phyloP scores from a whole-genome alignment of 2,329 filamentous ascomycete genomes.

The Arthrinium puccinioides region DNA sequence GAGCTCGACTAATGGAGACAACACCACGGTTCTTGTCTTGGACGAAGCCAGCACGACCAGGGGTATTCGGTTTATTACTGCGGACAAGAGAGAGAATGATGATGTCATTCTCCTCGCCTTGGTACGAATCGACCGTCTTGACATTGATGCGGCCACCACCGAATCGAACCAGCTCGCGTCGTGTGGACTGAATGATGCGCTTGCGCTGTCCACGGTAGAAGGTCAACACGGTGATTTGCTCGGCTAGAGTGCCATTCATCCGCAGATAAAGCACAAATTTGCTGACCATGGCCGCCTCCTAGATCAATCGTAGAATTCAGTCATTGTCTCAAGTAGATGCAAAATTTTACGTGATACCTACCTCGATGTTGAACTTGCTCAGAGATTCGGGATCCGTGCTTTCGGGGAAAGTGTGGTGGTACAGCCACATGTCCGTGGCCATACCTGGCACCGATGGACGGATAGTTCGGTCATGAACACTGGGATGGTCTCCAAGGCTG shows the following conservation, averaged over 20 bases:
- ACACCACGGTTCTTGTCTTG: slow-evolving; percentile 51
- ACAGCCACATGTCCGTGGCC: slow-evolving; percentile 33
- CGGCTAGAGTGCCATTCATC: slow-evolving; percentile 52
- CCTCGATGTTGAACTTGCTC: slow-evolving; percentile 59
- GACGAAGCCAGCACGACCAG: slow-evolving; percentile 61
- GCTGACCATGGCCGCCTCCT: slow-evolving; percentile 75
- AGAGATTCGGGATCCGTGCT: slow-evolving; percentile 49
- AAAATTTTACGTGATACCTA: no score
- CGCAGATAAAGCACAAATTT: slow-evolving; percentile 66
- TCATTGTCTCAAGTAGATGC: no score
- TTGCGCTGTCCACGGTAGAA: slow-evolving; percentile 85
- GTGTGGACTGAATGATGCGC: slow-evolving; percentile 45
- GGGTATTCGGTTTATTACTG: slow-evolving; percentile 44
- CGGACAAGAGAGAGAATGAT: slow-evolving; percentile 75
- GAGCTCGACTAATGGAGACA: slow-evolving; percentile 61
- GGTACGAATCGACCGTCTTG: slow-evolving; percentile 80
- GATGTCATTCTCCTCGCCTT: slow-evolving; percentile 85
- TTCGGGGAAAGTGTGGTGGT: slow-evolving; percentile 57
- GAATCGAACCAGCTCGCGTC: slow-evolving; percentile 20
- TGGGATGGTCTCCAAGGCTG: slow-evolving; percentile 33
- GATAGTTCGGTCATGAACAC: slow-evolving; percentile 23
- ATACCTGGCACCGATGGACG: slow-evolving; percentile 39
- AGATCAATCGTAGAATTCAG: no score
- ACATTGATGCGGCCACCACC: slow-evolving; percentile 44
- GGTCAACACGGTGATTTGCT: slow-evolving; percentile 70